Percentiles rank a stretch among this genome's conserved stretches.
Evolutionary conservation across 768 basidiomycete species (phyloP).

Genomic region (Podaxis rugospora): DNA sequence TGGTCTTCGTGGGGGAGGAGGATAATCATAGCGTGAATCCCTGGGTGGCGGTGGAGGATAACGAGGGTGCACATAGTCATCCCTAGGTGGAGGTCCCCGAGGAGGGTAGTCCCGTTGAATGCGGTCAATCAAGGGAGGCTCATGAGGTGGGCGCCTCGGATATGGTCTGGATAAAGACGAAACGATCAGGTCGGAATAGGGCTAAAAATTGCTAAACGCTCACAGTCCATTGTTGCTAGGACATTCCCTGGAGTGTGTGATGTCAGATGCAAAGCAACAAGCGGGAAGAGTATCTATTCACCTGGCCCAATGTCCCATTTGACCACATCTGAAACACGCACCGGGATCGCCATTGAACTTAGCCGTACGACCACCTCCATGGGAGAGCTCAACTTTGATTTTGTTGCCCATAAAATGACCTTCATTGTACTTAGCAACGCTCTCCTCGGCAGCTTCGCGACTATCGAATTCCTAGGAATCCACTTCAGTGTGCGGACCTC

Average conservation of each 20-base stretch:
- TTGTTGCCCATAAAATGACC: constrained; percentile 91
- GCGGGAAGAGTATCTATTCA: constrained; percentile 25
- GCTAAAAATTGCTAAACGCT: constrained; percentile 22
- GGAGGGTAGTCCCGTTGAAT: constrained; percentile 54
- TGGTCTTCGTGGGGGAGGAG: constrained; percentile 50
- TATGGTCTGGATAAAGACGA: constrained; percentile 21
- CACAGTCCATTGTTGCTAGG: constrained; percentile 53
- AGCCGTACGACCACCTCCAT: constrained; percentile 75
- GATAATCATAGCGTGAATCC: constrained; percentile 60
- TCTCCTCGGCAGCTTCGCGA: constrained; percentile 79
- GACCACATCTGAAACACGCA: constrained; percentile 84
- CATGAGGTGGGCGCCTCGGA: constrained; percentile 39
- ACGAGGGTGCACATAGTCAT: constrained; percentile 48
- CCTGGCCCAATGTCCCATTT: constrained; percentile 89
- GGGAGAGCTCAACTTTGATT: constrained; percentile 83
- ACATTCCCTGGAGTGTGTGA: constrained; percentile 54
- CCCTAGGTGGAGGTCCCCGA: constrained; percentile 42
- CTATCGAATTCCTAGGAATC: constrained; percentile 72
- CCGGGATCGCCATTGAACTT: constrained; percentile 85
- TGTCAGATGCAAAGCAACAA: constrained; percentile 6
- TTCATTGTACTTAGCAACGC: constrained; percentile 84
- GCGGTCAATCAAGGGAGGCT: constrained; percentile 54
- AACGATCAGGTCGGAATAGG: not conserved
- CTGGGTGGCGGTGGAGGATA: constrained; percentile 34
- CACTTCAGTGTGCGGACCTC: not conserved